Evolutionary conservation across 2,329 filamentous ascomycete genomes (phyloP).

Genomic region (Elsinoe arachidis): DNA sequence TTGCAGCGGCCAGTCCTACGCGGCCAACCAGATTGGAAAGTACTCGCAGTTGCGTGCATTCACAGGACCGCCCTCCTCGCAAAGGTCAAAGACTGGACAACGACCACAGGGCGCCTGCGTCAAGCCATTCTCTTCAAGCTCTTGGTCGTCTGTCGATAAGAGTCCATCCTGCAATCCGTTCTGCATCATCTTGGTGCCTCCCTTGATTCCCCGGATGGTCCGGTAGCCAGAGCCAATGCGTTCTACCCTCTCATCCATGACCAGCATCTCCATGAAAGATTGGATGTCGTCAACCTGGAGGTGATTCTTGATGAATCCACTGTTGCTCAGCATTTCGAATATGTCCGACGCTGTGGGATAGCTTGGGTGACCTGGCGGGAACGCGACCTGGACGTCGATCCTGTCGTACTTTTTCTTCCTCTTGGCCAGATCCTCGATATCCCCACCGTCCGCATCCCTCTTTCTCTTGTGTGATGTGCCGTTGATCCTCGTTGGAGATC

Average conservation of each 20-base stretch:
- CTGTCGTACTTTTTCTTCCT: constrained; percentile 22
- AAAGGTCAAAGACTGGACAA: constrained; percentile 89
- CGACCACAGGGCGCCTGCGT: constrained; percentile 84
- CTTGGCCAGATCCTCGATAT: constrained; percentile 28
- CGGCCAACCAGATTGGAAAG: constrained; percentile 71
- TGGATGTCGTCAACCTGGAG: constrained; percentile 64
- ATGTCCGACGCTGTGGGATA: constrained; percentile 79
- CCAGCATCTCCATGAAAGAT: constrained; percentile 77
- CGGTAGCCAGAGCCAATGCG: constrained; percentile 44
- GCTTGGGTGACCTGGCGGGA: constrained; percentile 36
- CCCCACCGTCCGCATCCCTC: constrained; percentile 18
- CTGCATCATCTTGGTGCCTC: constrained; percentile 17
- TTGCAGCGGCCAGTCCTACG: constrained; percentile 8
- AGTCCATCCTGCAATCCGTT: constrained; percentile 15
- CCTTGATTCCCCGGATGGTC: constrained; percentile 30
- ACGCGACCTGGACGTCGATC: constrained; percentile 23
- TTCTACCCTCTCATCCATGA: constrained; percentile 80
- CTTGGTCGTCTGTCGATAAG: constrained; percentile 29
- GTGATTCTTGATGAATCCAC: constrained; percentile 61
- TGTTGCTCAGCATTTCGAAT: constrained; percentile 61
- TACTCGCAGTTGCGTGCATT: constrained; percentile 87
- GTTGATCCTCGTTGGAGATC: constrained; percentile 6
- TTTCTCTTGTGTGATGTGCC: constrained; percentile 24
- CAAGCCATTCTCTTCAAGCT: constrained; percentile 58
- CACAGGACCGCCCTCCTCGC: constrained; percentile 82